Percentiles rank a stretch among this genome's conserved stretches.
Conservation (phyloP, 192 early-diverging fungal species). For the Endogone sp. region DNA sequence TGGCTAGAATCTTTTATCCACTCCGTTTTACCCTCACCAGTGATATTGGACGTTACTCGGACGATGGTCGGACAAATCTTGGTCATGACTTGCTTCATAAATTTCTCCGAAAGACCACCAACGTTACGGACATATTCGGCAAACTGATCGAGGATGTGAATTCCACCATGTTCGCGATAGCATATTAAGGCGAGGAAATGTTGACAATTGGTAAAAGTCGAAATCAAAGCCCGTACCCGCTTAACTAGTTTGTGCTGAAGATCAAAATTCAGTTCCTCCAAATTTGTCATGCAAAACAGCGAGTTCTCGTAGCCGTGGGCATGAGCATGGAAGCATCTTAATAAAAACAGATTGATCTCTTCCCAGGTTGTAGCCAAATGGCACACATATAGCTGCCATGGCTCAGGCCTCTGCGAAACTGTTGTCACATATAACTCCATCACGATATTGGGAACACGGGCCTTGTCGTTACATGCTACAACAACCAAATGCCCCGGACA, state of each 20-base stretch:
- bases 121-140: not conserved
- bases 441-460: constrained; percentile 16
- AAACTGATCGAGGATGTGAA: constrained; percentile 18
- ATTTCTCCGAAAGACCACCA: not conserved
- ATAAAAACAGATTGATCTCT: constrained; percentile 12
- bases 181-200: constrained; percentile 18
- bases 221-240: not conserved
- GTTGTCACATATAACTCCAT: constrained; percentile 14
- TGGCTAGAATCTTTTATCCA: constrained; percentile 7
- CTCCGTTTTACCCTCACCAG: constrained; percentile 15
- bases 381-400: constrained; percentile 19
- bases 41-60: constrained; percentile 8
- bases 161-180: constrained; percentile 6
- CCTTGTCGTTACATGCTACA: constrained; percentile 11
- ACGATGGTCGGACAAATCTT: constrained; percentile 11
- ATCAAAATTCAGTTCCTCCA: constrained; percentile 15
- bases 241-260: constrained; percentile 14
- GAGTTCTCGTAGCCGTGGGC: constrained; percentile 5
- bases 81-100: constrained; percentile 9
- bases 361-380: constrained; percentile 3
- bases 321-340: constrained; percentile 12
- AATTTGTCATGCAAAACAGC: constrained; percentile 17
- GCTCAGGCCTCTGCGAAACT: constrained; percentile 10
- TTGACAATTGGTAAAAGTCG: not conserved
- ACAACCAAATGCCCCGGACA: constrained; percentile 8